Base-by-base conservation (phyloP, 495 filamentous ascomycete species). In the Chlorociboria aeruginascens region DNA sequence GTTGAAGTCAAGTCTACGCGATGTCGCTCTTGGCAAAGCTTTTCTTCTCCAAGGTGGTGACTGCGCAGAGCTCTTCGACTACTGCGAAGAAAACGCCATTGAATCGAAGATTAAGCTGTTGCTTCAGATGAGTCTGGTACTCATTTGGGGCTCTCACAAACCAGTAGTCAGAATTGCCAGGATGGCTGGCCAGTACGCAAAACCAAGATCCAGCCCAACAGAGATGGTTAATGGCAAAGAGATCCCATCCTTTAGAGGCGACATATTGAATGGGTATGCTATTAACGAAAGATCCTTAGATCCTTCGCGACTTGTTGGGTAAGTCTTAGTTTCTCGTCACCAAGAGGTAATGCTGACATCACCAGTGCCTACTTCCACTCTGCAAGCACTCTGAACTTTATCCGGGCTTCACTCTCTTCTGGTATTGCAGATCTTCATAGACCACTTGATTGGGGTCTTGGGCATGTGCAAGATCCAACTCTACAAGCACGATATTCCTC, bases 161-260 rank as follows among this genome's bases (percentile, higher is more conserved):
- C 87, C 86, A 25, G 88, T 98, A 20, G 86, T 98, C 45, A 79
- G 92, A 52, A 92, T 98, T 55, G 92, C 85, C 13, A 79, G 92
- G 41, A 95, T 96, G 81, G 92, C 92, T 13, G 92, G 92, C 4
- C 92, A 98, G 67, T 98, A 90, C 49, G 92, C 92, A 14, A 98
- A 98, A 63, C 92, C 92, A 1, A 72, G 92, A 32, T 94, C 87
- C 11, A 92, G 81, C 44, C 85, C 90, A 3, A 92, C 81, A 43
- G 92, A 98, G 68, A 71, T 72, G 2, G 65, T 95, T 47, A 66
- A 93, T 54, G 89, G 89, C 42, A 75, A 75, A 39, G 77, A 86
- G 57, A 83, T 95, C 46, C 86, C 84, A 10, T 89, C 85, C 3
- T 97, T 97, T 69, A 72, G 93, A 34, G 92, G 92, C 8, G 92